These are phyloP conservation scores for Scleroderma citrinum DNA, from an alignment of 768 basidiomycete species.

Conservation along the genomic window DNA sequence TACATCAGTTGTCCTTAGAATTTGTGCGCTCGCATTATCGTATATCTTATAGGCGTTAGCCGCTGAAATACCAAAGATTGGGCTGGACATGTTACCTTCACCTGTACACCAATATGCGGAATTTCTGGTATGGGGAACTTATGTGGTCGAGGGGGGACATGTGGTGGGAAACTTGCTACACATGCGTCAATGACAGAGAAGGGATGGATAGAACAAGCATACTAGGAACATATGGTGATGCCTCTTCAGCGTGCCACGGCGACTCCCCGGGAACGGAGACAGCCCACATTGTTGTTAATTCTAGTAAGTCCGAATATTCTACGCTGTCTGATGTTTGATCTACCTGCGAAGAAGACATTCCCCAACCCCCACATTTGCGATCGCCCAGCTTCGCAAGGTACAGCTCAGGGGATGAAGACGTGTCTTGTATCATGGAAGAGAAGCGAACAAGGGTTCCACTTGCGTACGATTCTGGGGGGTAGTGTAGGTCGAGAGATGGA, in stretches of 20 bases:
- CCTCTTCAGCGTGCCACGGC: slow-evolving; percentile 43
- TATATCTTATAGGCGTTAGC: slow-evolving; percentile 46
- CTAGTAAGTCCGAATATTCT: slow-evolving; percentile 49
- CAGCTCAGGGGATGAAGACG: slow-evolving; percentile 65
- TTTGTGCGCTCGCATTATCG: slow-evolving; percentile 36
- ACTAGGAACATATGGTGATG: slow-evolving; percentile 17
- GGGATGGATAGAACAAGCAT: slow-evolving; percentile 2
- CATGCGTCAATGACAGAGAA: background rate
- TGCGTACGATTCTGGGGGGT: slow-evolving; percentile 44
- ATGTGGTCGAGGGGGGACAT: slow-evolving; percentile 36
- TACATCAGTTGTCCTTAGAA: slow-evolving; percentile 56
- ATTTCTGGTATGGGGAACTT: slow-evolving; percentile 57
- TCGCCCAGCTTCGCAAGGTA: slow-evolving; percentile 49
- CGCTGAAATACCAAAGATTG: background rate
- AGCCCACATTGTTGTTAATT: slow-evolving; percentile 65
- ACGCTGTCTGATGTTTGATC: slow-evolving; percentile 15
- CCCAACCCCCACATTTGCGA: slow-evolving; percentile 69
- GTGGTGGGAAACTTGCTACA: slow-evolving; percentile 20
- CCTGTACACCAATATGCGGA: slow-evolving; percentile 62
- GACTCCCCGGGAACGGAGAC: slow-evolving; percentile 68
- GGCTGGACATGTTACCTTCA: slow-evolving; percentile 45
- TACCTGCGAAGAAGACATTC: slow-evolving; percentile 36
- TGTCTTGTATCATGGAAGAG: slow-evolving; percentile 78
- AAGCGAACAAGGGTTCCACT: slow-evolving; percentile 64
- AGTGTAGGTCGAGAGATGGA: slow-evolving; percentile 42